phyloP scores from a whole-genome alignment of 306 rosid genomes.

The Astragalus membranaceus region DNA sequence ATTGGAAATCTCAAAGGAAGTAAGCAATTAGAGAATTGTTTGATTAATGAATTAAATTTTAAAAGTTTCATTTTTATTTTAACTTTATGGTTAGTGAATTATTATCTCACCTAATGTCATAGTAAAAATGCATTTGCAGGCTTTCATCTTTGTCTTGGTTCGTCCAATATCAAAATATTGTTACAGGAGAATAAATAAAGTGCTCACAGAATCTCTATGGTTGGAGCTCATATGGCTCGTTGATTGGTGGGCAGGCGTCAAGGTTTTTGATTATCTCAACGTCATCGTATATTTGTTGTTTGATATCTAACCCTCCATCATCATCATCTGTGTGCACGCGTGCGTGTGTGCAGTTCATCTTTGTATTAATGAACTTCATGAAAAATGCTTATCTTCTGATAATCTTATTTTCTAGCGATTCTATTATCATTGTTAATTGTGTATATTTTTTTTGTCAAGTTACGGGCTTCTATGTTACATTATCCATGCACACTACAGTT shows the following conservation, averaged over 20 bases:
- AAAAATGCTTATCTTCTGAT: background rate
- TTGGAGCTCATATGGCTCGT: slow-evolving; percentile 75
- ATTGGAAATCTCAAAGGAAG: background rate
- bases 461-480: background rate
- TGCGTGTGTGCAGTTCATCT: background rate
- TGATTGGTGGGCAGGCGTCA: slow-evolving; percentile 89
- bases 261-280: slow-evolving; percentile 39
- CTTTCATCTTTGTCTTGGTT: slow-evolving; percentile 46
- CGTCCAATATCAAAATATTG: slow-evolving; percentile 59
- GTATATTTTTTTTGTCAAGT: background rate
- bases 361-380: background rate
- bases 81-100: background rate
- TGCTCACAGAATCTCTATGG: slow-evolving; percentile 72
- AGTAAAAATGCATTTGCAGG: slow-evolving; percentile 37
- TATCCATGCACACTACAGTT: background rate
- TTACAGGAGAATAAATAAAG: slow-evolving; percentile 62
- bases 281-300: background rate
- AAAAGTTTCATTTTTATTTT: background rate
- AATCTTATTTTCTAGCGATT: no score
- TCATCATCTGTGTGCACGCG: no score
- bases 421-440: background rate
- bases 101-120: background rate
- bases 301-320: background rate
- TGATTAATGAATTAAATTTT: background rate
- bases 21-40: background rate